These are phyloP conservation scores for Trametes cinnabarina DNA, from an alignment of 768 basidiomycete genomes.

Conservation along the genomic window DNA sequence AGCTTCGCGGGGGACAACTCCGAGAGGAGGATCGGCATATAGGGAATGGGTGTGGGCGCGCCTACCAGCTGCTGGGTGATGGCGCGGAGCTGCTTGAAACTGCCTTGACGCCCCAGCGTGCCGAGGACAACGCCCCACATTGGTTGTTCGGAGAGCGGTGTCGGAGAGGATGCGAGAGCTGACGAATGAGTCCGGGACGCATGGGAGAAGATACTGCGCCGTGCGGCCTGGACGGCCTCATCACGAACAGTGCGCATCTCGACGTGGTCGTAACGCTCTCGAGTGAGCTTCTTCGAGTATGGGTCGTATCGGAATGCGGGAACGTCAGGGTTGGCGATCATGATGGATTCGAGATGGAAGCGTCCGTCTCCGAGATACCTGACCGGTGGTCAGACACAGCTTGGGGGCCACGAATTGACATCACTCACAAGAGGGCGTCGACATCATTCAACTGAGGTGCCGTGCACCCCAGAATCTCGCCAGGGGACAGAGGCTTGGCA, in stretches of 20 bases:
- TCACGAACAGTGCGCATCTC: conserved; percentile 81
- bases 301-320: conserved; percentile 99
- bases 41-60: conserved; percentile 59
- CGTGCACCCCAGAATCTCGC: conserved; percentile 96
- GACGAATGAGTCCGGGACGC: not conserved
- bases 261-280: conserved; percentile 85
- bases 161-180: conserved; percentile 5
- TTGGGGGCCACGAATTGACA: not conserved
- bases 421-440: conserved; percentile 85
- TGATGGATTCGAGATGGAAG: conserved; percentile 97
- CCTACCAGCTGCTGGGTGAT: conserved; percentile 68
- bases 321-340: conserved; percentile 96
- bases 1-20: conserved; percentile 97
- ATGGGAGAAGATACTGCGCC: conserved; percentile 50
- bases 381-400: no score
- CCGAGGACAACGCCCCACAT: conserved; percentile 93
- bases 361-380: conserved; percentile 98
- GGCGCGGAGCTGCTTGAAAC: conserved; percentile 81
- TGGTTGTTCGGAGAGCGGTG: conserved; percentile 15
- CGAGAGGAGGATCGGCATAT: conserved; percentile 88
- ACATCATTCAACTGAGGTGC: conserved; percentile 77
- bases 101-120: conserved; percentile 93
- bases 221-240: conserved; percentile 73
- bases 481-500: conserved; percentile 90
- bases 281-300: conserved; percentile 94